Conservation (phyloP, 305 asterid genomes). For the Petunia hybrid region DNA sequence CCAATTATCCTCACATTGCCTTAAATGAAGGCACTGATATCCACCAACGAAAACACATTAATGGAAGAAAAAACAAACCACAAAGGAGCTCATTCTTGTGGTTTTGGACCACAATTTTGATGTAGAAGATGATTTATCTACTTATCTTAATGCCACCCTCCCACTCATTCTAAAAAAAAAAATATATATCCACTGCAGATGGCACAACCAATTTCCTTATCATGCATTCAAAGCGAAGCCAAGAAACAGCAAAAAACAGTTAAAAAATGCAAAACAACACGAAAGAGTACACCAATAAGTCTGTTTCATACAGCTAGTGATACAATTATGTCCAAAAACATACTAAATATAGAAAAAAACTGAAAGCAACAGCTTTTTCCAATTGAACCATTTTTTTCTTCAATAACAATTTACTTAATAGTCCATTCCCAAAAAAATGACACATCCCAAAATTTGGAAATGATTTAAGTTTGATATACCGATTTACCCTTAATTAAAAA, state of each 20-base stretch:
- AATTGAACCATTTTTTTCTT: background rate
- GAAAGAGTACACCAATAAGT: background rate
- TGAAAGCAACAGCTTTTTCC: conserved; percentile 9
- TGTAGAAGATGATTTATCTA: background rate
- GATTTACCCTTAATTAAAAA: too few relatives aligned
- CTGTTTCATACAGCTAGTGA: conserved; percentile 3
- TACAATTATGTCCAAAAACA: conserved; percentile 18
- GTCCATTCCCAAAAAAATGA: too few relatives aligned
- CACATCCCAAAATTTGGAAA: too few relatives aligned
- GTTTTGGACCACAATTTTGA: conserved; percentile 8
- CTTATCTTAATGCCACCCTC: background rate
- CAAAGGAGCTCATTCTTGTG: conserved; percentile 21
- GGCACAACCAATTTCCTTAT: conserved; percentile 22
- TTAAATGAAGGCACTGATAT: conserved; percentile 19
- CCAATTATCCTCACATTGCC: conserved; percentile 26
- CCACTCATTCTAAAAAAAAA: background rate
- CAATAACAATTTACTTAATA: too few relatives aligned
- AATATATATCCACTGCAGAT: background rate
- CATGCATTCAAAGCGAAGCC: conserved; percentile 17
- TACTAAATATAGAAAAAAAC: conserved; percentile 10
- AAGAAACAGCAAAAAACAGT: conserved; percentile 8
- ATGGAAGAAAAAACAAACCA: background rate
- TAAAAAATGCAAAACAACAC: conserved; percentile 14
- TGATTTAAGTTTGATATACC: too few relatives aligned
- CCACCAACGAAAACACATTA: conserved; percentile 13